Evolutionary conservation across 2,329 filamentous ascomycete genomes (phyloP), one percentile per base, ranked within the genome.

Genomic region (Pyrenochaeta sp.): DNA sequence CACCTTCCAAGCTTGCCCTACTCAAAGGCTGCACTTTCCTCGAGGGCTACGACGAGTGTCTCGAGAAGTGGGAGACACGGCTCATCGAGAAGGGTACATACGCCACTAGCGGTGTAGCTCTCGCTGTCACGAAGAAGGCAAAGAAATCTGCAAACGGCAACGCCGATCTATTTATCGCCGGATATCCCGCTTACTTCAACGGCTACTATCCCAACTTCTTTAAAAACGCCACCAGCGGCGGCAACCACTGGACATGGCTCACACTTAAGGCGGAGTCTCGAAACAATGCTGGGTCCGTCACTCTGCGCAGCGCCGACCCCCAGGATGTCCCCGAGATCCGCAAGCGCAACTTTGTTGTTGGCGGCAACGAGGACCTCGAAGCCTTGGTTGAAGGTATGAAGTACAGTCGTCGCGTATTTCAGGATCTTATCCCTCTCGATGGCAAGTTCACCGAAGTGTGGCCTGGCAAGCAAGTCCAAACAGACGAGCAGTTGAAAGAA

Each of bases 251-350:
- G 71, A 71, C 72, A 9, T 80, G 77, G 77, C 65, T 71, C 15
- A 74, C 77, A 0, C 74, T 89, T 37, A 85, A 86, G 65, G 79
- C 80, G 0, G 83, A 86, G 55, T 77, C 84, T 1, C 79, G 81
- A 38, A 87, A 89, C 63, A 68, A 70, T 63, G 74, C 62, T 3
- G 87, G 87, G 6, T 79, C 77, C 1, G 85, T 90, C 7, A 78
- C 68, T 5, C 77, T 90, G 4, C 73, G 74, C 11, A 84, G 81
- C 0, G 68, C 77, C 0, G 78, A 89, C 60, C 85, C 86, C 1
- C 78, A 80, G 0, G 85, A 88, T 40, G 72, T 76, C 1, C 86
- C 86, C 0, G 61, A 79, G 5, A 86, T 89, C 53, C 44, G 36
- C 46, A 52, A 51, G 41, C 44, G 52, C 31, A 53, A 50, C 38